Base-by-base conservation (phyloP, 768 basidiomycete species). In the Russula earlei region DNA sequence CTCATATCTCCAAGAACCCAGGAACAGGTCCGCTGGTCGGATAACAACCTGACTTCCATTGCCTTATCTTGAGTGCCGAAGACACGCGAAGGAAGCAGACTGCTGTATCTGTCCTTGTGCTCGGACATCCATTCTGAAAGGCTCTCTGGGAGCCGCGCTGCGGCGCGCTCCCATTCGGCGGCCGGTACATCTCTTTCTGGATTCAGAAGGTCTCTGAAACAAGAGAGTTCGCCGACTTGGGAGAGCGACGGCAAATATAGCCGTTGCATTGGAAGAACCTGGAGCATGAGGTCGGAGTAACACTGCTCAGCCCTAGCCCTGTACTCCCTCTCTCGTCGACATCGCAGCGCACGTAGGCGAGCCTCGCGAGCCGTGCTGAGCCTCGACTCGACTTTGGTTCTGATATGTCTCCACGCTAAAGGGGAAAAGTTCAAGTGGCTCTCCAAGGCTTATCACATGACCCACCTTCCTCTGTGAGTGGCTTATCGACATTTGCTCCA, bases 321-420 rank as follows among this genome's bases (percentile, higher is more conserved):
- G 36, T 42, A 24, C 1, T 51, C 46, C 9, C 1, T 31, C 25
- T 27, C 34, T 24, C 44, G 55, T 29, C 2, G 19, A 7, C 31
- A 11, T 34, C 31, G n/a, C 1, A 2, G 38, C 10, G 17, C 41
- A 2, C 3, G 1, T 17, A 60, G 15, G 20, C 59, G 56, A 12
- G 8, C 41, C 20, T 48, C 22, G 2, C 59, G 56, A 27, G 49
- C 56, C 11, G 1, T 3, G n/a, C 20, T 49, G 22, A 60, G 46
- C 17, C 5, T 48, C 9, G 17, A 6, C 19, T 42, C 46, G 15
- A 60, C 46, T 31, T 58, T 60, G 8, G 12, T 4, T 38, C n/a
- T 58, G 9, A 60, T 50, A 33, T 50, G 59, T 19, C 29, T 60
- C 59, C 59, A 58, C 11, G 36, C 59, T 60, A 20, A 19, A 19